phyloP scores from a whole-genome alignment of 345 rosid species.

The Lepidium sativum region DNA sequence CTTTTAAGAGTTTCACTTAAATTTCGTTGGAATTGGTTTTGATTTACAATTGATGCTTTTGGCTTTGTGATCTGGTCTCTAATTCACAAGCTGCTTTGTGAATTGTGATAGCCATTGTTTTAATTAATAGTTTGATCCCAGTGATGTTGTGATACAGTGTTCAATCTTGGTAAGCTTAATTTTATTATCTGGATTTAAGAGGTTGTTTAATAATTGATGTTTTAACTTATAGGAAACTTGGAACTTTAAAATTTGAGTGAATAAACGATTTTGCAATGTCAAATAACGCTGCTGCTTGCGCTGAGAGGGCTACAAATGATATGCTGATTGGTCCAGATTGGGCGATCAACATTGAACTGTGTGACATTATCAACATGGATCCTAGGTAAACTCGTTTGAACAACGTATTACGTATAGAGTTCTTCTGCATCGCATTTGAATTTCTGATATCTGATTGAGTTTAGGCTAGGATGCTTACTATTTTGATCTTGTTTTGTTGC shows the following conservation, averaged over 20 bases:
- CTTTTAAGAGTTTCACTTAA: background rate
- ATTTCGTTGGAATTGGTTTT: background rate
- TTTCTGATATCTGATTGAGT: background rate
- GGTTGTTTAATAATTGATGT: conserved; percentile 4
- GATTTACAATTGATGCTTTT: background rate
- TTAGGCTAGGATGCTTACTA: background rate
- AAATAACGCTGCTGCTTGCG: conserved; percentile 69
- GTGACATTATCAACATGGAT: conserved; percentile 86
- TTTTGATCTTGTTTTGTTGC: background rate
- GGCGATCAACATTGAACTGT: conserved; percentile 89
- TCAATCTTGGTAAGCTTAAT: background rate
- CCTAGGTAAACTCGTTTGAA: conserved; percentile 54
- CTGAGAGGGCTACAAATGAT: conserved; percentile 94
- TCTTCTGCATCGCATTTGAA: background rate
- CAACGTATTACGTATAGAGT: background rate
- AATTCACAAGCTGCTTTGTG: background rate
- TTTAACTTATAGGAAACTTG: conserved; percentile 13
- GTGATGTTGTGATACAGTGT: too few relatives aligned
- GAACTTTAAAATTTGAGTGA: conserved; percentile 11
- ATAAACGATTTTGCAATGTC: conserved; percentile 40
- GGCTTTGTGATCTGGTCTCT: conserved; percentile 9
- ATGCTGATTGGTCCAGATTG: conserved; percentile 91
- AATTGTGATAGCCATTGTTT: background rate
- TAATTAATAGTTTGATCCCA: background rate
- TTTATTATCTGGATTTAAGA: conserved; percentile 1